phyloP scores from a whole-genome alignment of 2,329 filamentous ascomycete genomes.

The Dryadomyces quercivorus region DNA sequence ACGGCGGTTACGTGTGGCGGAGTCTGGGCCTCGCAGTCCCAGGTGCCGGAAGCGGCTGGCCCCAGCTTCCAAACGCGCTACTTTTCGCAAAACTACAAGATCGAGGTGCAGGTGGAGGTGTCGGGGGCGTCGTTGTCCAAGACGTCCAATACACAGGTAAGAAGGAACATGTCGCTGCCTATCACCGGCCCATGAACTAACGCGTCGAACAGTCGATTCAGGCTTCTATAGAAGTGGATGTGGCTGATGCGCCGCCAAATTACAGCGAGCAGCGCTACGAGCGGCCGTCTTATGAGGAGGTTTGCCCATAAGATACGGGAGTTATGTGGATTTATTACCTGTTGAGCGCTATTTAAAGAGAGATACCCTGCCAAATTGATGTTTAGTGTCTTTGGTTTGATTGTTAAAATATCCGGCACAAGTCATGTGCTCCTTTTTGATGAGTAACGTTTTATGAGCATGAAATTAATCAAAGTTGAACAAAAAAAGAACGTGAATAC shows the following conservation, averaged over 20 bases:
- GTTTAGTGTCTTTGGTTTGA: too few relatives aligned
- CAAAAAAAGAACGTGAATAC: too few relatives aligned
- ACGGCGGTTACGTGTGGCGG: background rate
- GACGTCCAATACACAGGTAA: background rate
- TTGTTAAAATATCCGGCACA: too few relatives aligned
- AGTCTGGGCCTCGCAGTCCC: background rate
- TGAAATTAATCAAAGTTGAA: too few relatives aligned
- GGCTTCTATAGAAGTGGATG: background rate
- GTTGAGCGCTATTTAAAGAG: background rate
- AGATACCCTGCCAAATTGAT: too few relatives aligned
- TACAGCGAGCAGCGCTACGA: background rate
- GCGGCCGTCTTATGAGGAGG: too few relatives aligned
- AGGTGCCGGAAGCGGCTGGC: background rate
- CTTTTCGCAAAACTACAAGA: slow-evolving; percentile 4
- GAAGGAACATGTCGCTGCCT: too few relatives aligned
- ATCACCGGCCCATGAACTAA: too few relatives aligned
- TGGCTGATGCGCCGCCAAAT: background rate
- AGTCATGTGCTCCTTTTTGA: too few relatives aligned
- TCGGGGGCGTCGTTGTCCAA: background rate
- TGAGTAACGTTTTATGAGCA: too few relatives aligned
- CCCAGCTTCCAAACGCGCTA: slow-evolving; percentile 6
- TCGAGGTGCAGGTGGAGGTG: slow-evolving; percentile 5
- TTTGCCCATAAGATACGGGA: too few relatives aligned
- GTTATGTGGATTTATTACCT: background rate
- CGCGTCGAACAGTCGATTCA: background rate